Evolutionary conservation across 1,139 yeast genomes (phyloP).

Genomic region (Pichia sp.): DNA sequence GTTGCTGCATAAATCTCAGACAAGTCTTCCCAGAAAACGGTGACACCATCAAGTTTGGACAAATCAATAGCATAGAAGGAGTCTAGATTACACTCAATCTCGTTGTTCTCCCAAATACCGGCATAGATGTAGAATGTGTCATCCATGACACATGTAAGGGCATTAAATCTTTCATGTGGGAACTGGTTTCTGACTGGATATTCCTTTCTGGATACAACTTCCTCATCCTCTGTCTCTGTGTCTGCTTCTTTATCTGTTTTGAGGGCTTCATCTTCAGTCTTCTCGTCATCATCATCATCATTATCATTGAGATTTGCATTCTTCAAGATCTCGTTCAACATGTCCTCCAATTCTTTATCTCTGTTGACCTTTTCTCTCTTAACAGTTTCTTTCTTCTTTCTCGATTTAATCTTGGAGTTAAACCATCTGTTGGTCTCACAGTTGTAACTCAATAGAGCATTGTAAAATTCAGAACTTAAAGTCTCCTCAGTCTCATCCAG

Average conservation of each 20-base stretch:
- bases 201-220: conserved; percentile 33
- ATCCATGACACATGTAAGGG: conserved; percentile 78
- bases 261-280: conserved; percentile 21
- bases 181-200: conserved; percentile 54
- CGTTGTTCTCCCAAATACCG: conserved; percentile 86
- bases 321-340: conserved; percentile 66
- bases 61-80: conserved; percentile 82
- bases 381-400: conserved; percentile 40
- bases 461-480: conserved; percentile 77
- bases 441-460: conserved; percentile 75
- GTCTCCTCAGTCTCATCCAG: conserved; percentile 93
- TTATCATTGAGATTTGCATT: conserved; percentile 58
- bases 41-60: conserved; percentile 81
- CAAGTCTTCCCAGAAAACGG: conserved; percentile 85
- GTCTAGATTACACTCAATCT: conserved; percentile 75
- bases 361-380: conserved; percentile 48
- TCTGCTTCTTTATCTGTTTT: conserved; percentile 9
- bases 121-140: conserved; percentile 85
- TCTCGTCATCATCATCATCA: conserved; percentile 37
- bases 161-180: conserved; percentile 88
- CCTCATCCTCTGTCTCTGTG: conserved; percentile 17
- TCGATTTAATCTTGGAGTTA: conserved; percentile 58
- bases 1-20: conserved; percentile 53
- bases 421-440: conserved; percentile 88
- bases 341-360: conserved; percentile 78